Conservation (phyloP, 139 green algal species). For the Tetraselmis chui region DNA sequence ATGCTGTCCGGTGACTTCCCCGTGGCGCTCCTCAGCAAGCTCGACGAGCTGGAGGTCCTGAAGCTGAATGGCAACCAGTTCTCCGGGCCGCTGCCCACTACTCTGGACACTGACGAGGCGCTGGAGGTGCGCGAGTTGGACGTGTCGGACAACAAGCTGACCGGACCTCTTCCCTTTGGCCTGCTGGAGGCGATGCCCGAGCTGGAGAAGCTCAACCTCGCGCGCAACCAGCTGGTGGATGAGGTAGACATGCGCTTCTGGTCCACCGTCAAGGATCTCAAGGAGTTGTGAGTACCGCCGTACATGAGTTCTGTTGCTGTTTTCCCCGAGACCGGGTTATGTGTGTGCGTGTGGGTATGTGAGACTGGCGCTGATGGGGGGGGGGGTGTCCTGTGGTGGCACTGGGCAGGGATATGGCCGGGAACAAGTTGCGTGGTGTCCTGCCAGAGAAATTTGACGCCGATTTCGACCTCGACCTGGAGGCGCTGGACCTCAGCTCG, state of each 20-base stretch:
- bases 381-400: too few relatives aligned
- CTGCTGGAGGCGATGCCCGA: background rate
- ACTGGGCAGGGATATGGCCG: too few relatives aligned
- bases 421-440: too few relatives aligned
- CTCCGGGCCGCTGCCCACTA: background rate
- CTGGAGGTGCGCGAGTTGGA: background rate
- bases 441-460: too few relatives aligned
- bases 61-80: background rate
- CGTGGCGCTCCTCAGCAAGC: background rate
- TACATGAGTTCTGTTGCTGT: too few relatives aligned
- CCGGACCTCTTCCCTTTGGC: background rate
- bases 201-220: background rate
- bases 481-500: background rate
- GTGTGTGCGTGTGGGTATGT: too few relatives aligned
- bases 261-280: background rate
- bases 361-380: too few relatives aligned
- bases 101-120: too few relatives aligned
- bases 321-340: too few relatives aligned
- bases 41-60: background rate
- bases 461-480: background rate
- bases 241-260: background rate
- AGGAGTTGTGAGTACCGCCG: too few relatives aligned
- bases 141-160: background rate
- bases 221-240: background rate
- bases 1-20: background rate